These are phyloP conservation scores for Eimeria maxima DNA, from an alignment of 169 alveolate species.

Conservation along the genomic window DNA sequence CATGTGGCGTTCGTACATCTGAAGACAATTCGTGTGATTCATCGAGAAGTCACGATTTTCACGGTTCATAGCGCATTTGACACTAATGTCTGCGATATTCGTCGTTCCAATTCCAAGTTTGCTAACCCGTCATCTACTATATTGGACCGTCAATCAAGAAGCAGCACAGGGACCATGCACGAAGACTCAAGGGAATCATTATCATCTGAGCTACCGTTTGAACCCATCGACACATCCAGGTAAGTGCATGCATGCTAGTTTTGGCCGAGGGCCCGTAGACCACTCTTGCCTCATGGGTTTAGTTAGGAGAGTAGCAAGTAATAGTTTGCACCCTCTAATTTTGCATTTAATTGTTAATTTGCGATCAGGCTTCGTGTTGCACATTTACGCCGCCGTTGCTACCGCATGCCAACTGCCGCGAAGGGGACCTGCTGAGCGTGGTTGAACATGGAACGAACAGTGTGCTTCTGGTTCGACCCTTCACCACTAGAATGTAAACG, in stretches of 20 bases:
- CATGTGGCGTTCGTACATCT: conserved; percentile 65
- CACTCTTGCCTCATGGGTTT: neutral
- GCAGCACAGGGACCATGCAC: conserved; percentile 26
- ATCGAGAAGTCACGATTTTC: conserved; percentile 66
- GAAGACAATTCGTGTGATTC: conserved; percentile 69
- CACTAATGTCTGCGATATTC: conserved; percentile 49
- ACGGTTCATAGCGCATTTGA: conserved; percentile 73
- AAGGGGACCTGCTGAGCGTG: neutral
- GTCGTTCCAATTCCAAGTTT: conserved; percentile 41
- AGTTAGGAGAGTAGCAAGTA: neutral
- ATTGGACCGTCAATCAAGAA: conserved; percentile 11
- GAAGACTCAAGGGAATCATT: conserved; percentile 44
- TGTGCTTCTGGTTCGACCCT: neutral
- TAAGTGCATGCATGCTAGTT: neutral
- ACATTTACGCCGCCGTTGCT: conserved; percentile 56
- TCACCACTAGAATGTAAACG: neutral
- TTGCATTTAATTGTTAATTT: neutral
- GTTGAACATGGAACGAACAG: neutral
- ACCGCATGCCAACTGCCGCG: conserved; percentile 39
- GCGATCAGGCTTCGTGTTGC: conserved; percentile 62
- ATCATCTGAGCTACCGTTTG: conserved; percentile 45
- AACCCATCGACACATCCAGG: conserved; percentile 73
- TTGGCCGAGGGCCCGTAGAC: neutral
- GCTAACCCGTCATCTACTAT: neutral
- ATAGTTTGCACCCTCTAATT: neutral